These are phyloP conservation scores for Thraustochytrium aureum DNA, from an alignment of 352 stramenopile species.

Conservation along the genomic window DNA sequence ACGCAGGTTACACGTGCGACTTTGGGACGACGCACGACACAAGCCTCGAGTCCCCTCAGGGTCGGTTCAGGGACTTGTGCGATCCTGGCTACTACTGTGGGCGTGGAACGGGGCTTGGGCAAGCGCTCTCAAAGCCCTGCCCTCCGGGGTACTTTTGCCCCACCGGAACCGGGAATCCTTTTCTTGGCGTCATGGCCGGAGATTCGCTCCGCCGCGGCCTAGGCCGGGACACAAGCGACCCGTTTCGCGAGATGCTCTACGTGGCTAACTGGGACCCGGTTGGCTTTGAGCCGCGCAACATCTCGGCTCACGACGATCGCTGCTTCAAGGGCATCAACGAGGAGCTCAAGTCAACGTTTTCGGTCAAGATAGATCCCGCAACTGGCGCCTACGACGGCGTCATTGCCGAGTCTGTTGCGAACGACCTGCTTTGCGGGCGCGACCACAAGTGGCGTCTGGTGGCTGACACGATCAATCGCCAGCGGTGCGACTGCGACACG, in stretches of 20 bases:
- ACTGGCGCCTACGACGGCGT: background rate
- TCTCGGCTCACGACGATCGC: slow-evolving; percentile 81
- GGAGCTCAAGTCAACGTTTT: slow-evolving; percentile 61
- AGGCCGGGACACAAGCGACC: slow-evolving; percentile 65
- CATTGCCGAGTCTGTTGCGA: slow-evolving; percentile 66
- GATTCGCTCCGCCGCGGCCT: slow-evolving; percentile 79
- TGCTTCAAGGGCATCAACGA: slow-evolving; percentile 84
- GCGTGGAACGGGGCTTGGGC: slow-evolving; percentile 75
- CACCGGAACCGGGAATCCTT: slow-evolving; percentile 82
- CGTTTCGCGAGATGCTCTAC: slow-evolving; percentile 69
- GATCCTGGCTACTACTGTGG: slow-evolving; percentile 79
- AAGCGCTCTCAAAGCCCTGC: slow-evolving; percentile 74
- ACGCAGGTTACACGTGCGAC: slow-evolving; percentile 87
- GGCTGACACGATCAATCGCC: slow-evolving; percentile 73
- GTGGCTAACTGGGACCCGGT: slow-evolving; percentile 79
- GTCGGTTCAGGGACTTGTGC: slow-evolving; percentile 83
- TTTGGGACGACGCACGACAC: slow-evolving; percentile 91
- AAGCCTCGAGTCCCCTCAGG: slow-evolving; percentile 75
- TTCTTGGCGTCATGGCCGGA: slow-evolving; percentile 78
- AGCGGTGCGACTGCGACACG: slow-evolving; percentile 85
- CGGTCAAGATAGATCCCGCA: slow-evolving; percentile 63
- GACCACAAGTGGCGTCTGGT: slow-evolving; percentile 93
- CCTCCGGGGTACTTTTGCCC: slow-evolving; percentile 92
- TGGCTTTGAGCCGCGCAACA: slow-evolving; percentile 66
- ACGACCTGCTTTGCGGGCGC: slow-evolving; percentile 75